Base-by-base conservation (phyloP, 2,329 filamentous ascomycete genomes). In the Phialophora tarda region DNA sequence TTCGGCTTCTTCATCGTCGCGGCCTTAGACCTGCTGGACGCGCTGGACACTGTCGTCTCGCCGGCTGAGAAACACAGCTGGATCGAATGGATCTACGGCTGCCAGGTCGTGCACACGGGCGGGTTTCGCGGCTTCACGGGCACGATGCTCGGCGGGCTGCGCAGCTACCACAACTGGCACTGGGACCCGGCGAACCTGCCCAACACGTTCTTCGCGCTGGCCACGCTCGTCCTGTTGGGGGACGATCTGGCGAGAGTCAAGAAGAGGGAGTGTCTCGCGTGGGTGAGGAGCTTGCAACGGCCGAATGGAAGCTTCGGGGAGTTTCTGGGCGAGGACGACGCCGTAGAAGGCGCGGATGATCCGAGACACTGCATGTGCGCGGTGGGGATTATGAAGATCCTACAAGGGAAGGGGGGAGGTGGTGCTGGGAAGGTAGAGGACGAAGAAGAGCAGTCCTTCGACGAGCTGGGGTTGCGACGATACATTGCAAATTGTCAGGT, bases 241-340 rank as follows among this genome's bases (percentile, higher is more conserved):
- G 87, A 89, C 74, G 84, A 88, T 73, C 73, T 92, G 71, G 79
- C 81, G 3, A 84, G 88, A 1, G 89, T 99, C 7, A 84, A 89
- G 68, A 85, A 91, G 64, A 81, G 74, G 48, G 85, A 86, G 66
- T 90, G 91, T 67, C 77, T 98, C 71, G 74, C 78, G 48, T 97
- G 94, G 93, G 79, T 99, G 70, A 84, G 81, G 63, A 84, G 78
- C 59, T 79, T 98, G 77, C 95, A 99, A 81, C 86, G 93, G 28
- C 78, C 81, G 0, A 91, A 98, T 76, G 95, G 95, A 1, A 96
- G 93, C 73, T 98, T 99, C 77, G 95, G 93, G 0, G 93, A 99
- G 78, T 86, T 91, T 0, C 75, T 94, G 2, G 85, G 84, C 4
- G 85, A 79, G 79, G 44, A 82, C 94, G 60, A 62, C 12, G 57